Evolutionary conservation across 139 green algal genomes (phyloP).

Genomic region (Mychonastes homosphaera): DNA sequence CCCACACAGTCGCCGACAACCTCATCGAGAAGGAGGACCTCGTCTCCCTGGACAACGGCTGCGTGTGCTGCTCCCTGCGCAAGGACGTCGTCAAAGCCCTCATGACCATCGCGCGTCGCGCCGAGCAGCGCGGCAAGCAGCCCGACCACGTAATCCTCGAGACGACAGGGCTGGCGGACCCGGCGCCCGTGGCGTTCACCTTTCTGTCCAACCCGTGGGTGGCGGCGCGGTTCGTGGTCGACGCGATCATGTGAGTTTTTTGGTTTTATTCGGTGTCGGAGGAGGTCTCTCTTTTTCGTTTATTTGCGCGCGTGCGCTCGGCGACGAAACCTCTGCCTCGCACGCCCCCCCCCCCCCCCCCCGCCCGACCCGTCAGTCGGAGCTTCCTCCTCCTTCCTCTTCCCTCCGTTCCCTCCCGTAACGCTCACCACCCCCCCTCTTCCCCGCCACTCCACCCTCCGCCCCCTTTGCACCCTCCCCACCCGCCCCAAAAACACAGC

Average conservation of each 20-base stretch:
- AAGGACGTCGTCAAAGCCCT: slow-evolving; percentile 75
- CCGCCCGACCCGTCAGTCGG: background rate
- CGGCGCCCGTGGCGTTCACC: slow-evolving; percentile 70
- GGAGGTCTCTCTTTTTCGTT: background rate
- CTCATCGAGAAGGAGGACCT: slow-evolving; percentile 69
- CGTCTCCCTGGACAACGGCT: slow-evolving; percentile 69
- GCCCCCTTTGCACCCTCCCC: too few relatives aligned
- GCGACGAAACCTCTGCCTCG: too few relatives aligned
- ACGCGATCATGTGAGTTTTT: slow-evolving; percentile 59
- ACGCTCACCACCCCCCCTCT: background rate
- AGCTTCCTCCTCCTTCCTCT: too few relatives aligned
- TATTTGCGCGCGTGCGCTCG: too few relatives aligned
- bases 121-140: slow-evolving; percentile 11
- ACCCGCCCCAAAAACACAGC: too few relatives aligned
- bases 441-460: too few relatives aligned
- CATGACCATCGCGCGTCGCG: slow-evolving; percentile 47
- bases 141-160: slow-evolving; percentile 55
- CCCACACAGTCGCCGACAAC: slow-evolving; percentile 52
- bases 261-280: background rate
- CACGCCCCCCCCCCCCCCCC: too few relatives aligned
- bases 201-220: slow-evolving; percentile 84
- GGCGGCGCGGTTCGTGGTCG: slow-evolving; percentile 52
- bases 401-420: background rate
- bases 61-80: slow-evolving; percentile 73
- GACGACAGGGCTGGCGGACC: slow-evolving; percentile 77